phyloP scores from a whole-genome alignment of 2,329 filamentous ascomycete genomes.

The Ophiostoma perfectum region DNA sequence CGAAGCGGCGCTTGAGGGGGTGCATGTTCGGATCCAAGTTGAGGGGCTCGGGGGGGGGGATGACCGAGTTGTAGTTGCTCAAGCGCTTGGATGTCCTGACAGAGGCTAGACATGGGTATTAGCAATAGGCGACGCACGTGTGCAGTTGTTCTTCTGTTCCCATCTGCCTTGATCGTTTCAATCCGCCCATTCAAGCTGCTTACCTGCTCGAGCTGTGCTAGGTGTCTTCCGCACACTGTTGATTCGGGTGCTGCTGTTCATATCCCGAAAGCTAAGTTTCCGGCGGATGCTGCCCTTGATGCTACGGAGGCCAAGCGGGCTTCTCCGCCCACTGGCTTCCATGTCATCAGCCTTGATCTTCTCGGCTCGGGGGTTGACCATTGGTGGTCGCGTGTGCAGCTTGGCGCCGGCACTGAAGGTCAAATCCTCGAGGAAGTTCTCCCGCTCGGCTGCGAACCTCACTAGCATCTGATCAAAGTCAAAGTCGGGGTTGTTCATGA shows the following conservation, averaged over 20 bases:
- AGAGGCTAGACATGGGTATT: slow-evolving; percentile 42
- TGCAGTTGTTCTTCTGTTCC: background rate
- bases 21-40: slow-evolving; percentile 91
- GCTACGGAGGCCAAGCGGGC: slow-evolving; percentile 48
- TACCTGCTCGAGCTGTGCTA: slow-evolving; percentile 67
- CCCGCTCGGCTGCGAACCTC: slow-evolving; percentile 93
- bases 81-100: slow-evolving; percentile 77
- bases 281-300: slow-evolving; percentile 82
- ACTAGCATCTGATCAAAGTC: slow-evolving; percentile 91
- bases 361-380: slow-evolving; percentile 74
- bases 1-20: slow-evolving; percentile 85
- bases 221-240: slow-evolving; percentile 68
- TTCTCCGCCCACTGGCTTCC: slow-evolving; percentile 47
- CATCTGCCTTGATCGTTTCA: background rate
- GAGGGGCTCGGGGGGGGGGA: slow-evolving; percentile 85
- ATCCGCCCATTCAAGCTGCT: slow-evolving; percentile 35
- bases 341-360: slow-evolving; percentile 71
- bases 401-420: slow-evolving; percentile 81
- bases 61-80: slow-evolving; percentile 98
- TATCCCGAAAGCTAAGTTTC: slow-evolving; percentile 87
- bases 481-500: slow-evolving; percentile 50
- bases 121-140: slow-evolving; percentile 14
- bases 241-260: slow-evolving; percentile 61
- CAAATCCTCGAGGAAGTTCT: slow-evolving; percentile 87
- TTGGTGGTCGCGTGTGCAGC: slow-evolving; percentile 61